Percentiles rank a stretch among this genome's conserved stretches.
Conservation (phyloP, 1,139 yeast species). For the Candida buenavistaensis region DNA sequence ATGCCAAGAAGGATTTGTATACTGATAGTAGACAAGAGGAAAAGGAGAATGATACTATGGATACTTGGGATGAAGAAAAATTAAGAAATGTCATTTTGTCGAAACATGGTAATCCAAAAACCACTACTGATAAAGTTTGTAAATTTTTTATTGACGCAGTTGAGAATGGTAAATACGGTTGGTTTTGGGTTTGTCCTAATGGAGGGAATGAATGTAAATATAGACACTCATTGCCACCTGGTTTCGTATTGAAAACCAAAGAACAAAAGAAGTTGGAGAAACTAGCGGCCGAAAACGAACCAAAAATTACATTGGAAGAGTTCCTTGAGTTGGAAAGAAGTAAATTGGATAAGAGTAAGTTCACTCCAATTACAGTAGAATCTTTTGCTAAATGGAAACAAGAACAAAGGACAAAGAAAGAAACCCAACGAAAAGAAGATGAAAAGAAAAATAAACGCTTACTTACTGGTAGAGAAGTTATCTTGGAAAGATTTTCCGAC, state of each 20-base stretch:
- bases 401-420: conserved; percentile 61
- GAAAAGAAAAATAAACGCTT: conserved; percentile 50
- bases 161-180: conserved; percentile 95
- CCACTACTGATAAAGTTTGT: conserved; percentile 95
- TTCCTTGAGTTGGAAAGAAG: conserved; percentile 93
- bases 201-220: conserved; percentile 93
- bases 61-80: conserved; percentile 95
- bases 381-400: conserved; percentile 85
- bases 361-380: conserved; percentile 87
- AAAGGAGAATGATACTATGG: conserved; percentile 89
- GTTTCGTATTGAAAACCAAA: conserved; percentile 93
- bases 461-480: conserved; percentile 79
- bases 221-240: conserved; percentile 95
- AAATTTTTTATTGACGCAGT: conserved; percentile 94
- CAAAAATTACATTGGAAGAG: conserved; percentile 91
- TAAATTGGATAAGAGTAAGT: conserved; percentile 69
- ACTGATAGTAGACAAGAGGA: conserved; percentile 73
- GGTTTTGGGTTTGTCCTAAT: conserved; percentile 99
- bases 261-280: conserved; percentile 91
- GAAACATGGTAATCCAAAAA: conserved; percentile 91
- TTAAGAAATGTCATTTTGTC: conserved; percentile 82
- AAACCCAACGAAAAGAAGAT: conserved; percentile 56
- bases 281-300: conserved; percentile 80
- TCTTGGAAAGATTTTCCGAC: conserved; percentile 73
- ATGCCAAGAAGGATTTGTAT: conserved; percentile 87